Evolutionary conservation across 441 rosid genomes (phyloP).

Genomic region (Pelargonium cotyledonis): DNA sequence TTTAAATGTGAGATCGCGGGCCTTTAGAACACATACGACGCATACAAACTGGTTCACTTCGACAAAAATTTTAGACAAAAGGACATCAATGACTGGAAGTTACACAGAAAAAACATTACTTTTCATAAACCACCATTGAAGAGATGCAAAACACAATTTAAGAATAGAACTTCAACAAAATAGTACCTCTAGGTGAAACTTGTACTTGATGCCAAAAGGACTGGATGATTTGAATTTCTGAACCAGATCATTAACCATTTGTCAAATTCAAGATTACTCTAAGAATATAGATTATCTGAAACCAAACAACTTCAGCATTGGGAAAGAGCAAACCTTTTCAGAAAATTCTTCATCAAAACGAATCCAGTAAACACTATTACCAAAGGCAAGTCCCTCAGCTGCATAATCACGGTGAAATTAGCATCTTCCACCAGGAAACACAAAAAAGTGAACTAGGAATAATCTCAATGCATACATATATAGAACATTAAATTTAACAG

Average conservation of each 20-base stretch:
- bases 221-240: slow-evolving; percentile 75
- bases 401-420: slow-evolving; percentile 32
- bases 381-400: slow-evolving; percentile 69
- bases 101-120: background rate
- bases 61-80: no score
- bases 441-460: background rate
- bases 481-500: no score
- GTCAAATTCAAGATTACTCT: slow-evolving; percentile 12
- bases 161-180: slow-evolving; percentile 8
- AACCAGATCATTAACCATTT: slow-evolving; percentile 21
- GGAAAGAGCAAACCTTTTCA: slow-evolving; percentile 47
- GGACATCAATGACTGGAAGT: no score
- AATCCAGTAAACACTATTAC: slow-evolving; percentile 85
- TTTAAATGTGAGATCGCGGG: no score
- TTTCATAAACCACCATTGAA: background rate
- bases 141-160: background rate
- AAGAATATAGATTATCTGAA: background rate
- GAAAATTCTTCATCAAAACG: slow-evolving; percentile 74
- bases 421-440: slow-evolving; percentile 18
- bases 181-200: slow-evolving; percentile 86
- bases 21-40: no score
- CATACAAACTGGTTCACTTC: no score
- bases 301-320: background rate
- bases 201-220: slow-evolving; percentile 81
- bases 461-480: background rate